Evolutionary conservation across 2,329 filamentous ascomycete genomes (phyloP), one percentile per base, ranked within the genome.

Genomic region (Paraphaeosphaeria sporulosa): DNA sequence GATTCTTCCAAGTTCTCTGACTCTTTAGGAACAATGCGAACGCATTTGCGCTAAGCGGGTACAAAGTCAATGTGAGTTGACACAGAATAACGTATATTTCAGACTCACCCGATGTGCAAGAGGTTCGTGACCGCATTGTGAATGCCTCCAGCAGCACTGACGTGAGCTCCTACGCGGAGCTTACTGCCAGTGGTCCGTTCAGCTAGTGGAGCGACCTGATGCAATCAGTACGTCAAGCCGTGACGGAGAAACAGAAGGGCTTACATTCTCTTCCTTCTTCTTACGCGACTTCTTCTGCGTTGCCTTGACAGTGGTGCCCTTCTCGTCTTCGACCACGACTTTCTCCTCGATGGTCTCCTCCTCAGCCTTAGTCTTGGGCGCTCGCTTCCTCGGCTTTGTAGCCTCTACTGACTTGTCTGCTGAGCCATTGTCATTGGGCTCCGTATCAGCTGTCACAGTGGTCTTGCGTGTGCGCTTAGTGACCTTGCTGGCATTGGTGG

Each of bases 11-110:
- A 82, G 97, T 98, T 57, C 94, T 89, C 78, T 99, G 95, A 0
- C 92, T 96, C 76, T 98, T 98, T 68, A 99, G 85, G 80, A 99
- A 99, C 21, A 98, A 84, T 4, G 95, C 95, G 69, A 98, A 96
- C 10, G 94, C 88, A 75, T 98, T 99, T 64, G 91, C 94, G 55
- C 94, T 81, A 69, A 6, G 25, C 25, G 25, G 25, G 25, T 27
- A 27, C 25, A 27, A 27, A 27, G 25, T 27, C 25, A 27, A 6
- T 27, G 25, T 6, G 25, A 27, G 6, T 27, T 27, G 3, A 27
- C 3, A 6, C 25, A 27, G 25, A 6, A 3, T 27, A 6, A 27
- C 3, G 25, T 6, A 27, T 27, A 6, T 27, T 6, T 27, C 25
- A 27, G 21, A 73, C 73, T 66, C 73, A 85, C 83, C 85, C 94